Percentiles rank a stretch among this genome's conserved stretches.
Conservation (phyloP, 2,329 filamentous ascomycete species). For the Ciborinia camelliae region DNA sequence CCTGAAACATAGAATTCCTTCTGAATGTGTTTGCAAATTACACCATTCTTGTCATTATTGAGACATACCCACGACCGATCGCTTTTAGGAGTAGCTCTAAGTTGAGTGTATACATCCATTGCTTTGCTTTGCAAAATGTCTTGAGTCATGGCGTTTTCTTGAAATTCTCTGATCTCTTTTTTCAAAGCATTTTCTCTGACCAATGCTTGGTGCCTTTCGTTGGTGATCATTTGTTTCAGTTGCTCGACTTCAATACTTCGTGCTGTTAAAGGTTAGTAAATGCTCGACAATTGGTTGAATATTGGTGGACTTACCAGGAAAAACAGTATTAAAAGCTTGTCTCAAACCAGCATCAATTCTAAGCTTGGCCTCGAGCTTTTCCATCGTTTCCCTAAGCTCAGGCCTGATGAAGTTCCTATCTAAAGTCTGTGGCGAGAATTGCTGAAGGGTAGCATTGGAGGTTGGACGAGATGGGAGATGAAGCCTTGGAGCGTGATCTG, state of each 20-base stretch:
- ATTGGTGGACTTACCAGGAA: slow-evolving; percentile 3
- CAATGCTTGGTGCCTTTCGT: slow-evolving; percentile 4
- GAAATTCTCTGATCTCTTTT: slow-evolving; percentile 39
- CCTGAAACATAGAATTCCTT: slow-evolving; percentile 9
- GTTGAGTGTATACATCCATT: slow-evolving; percentile 1
- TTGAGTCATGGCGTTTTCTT: background rate
- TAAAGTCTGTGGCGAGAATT: background rate
- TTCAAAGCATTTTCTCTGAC: slow-evolving; percentile 55
- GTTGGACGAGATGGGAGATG: background rate
- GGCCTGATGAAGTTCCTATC: slow-evolving; percentile 8
- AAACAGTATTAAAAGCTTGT: slow-evolving; percentile 8
- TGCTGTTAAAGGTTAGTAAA: slow-evolving; percentile 2
- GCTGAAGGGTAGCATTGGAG: background rate
- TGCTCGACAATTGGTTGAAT: background rate
- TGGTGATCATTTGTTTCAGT: slow-evolving; percentile 7
- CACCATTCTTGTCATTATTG: background rate
- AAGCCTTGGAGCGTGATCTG: background rate
- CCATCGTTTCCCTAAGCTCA: slow-evolving; percentile 12
- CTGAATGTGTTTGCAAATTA: slow-evolving; percentile 1
- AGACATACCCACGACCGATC: slow-evolving; percentile 7
- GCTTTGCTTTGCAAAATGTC: slow-evolving; percentile 9
- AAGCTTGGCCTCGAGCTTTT: slow-evolving; percentile 9
- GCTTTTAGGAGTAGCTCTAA: background rate
- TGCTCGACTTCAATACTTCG: slow-evolving; percentile 9
- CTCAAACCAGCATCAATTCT: slow-evolving; percentile 7